Conservation (phyloP, 2,329 filamentous ascomycete species). For the Colletotrichum limetticola region DNA sequence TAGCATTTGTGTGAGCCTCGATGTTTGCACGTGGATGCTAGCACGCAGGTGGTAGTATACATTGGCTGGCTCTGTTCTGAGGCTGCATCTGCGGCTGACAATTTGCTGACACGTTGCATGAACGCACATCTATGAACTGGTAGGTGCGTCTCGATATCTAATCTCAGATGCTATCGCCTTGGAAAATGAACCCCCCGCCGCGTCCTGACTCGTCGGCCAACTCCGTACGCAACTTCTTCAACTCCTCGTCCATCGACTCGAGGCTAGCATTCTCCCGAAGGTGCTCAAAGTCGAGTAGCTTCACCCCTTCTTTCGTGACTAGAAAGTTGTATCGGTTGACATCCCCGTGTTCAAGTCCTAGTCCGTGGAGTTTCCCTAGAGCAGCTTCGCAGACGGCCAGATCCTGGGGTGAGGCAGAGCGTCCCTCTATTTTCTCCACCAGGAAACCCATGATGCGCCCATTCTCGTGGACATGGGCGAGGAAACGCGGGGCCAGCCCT, state of each 20-base stretch:
- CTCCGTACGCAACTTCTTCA: constrained; percentile 42
- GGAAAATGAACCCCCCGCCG: constrained; percentile 39
- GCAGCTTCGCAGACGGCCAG: constrained; percentile 42
- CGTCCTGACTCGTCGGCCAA: constrained; percentile 45
- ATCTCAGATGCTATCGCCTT: neutral
- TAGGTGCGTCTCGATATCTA: no score
- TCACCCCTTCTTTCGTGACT: constrained; percentile 40
- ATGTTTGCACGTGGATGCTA: no score
- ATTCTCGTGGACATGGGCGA: constrained; percentile 47
- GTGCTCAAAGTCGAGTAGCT: constrained; percentile 47
- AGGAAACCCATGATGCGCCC: constrained; percentile 49
- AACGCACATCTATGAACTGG: no score
- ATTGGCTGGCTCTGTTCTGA: no score
- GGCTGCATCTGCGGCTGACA: no score
- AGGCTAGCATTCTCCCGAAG: constrained; percentile 38
- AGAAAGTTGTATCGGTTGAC: constrained; percentile 52
- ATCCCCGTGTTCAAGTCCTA: constrained; percentile 48
- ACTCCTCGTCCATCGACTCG: constrained; percentile 41
- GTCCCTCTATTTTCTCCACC: constrained; percentile 46
- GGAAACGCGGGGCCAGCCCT: constrained; percentile 47
- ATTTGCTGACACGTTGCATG: no score
- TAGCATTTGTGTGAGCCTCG: no score
- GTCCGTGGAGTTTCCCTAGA: constrained; percentile 41
- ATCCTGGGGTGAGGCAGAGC: constrained; percentile 41
- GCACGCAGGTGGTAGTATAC: no score